A percentile compares a stretch with the other conserved stretches of the same genome.
Conservation (phyloP, 2,329 filamentous ascomycete genomes). For the Exophiala oligosperma region DNA sequence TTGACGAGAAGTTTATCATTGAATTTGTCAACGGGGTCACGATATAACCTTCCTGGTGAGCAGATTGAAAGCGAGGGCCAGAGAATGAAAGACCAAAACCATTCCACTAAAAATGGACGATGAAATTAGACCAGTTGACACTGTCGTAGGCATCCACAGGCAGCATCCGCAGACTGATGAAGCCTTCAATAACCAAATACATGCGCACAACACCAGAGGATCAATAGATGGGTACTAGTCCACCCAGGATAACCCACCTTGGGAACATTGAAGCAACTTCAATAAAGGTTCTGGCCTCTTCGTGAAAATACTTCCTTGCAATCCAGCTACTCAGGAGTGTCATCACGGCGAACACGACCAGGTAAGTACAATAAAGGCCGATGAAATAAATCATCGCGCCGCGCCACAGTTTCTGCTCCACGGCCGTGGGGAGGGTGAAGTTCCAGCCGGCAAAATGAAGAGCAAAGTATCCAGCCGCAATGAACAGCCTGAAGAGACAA, state of each 20-base stretch:
- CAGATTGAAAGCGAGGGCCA: too few relatives aligned
- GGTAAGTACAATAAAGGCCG: not conserved
- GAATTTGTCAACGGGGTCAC: too few relatives aligned
- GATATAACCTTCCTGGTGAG: too few relatives aligned
- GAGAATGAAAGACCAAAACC: not conserved
- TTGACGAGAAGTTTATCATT: too few relatives aligned
- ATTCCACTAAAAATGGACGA: slow-evolving; percentile 1
- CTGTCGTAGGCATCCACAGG: slow-evolving; percentile 3
- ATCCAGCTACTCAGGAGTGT: not conserved
- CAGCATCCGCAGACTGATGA: slow-evolving; percentile 6
- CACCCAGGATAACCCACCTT: not conserved
- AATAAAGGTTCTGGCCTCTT: slow-evolving; percentile 3
- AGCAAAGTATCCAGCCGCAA: too few relatives aligned
- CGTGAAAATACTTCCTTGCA: not conserved
- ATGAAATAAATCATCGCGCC: not conserved
- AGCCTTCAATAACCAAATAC: slow-evolving; percentile 9
- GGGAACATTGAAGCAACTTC: slow-evolving; percentile 6
- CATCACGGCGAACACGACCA: not conserved
- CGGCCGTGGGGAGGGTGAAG: not conserved
- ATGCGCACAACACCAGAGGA: slow-evolving; percentile 6
- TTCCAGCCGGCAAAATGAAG: slow-evolving; percentile 10
- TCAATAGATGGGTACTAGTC: not conserved
- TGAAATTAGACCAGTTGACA: slow-evolving; percentile 13
- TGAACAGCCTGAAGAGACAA: too few relatives aligned
- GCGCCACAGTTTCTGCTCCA: slow-evolving; percentile 5